Base-by-base conservation (phyloP, 768 basidiomycete species). In the Amanita pallidorosea region DNA sequence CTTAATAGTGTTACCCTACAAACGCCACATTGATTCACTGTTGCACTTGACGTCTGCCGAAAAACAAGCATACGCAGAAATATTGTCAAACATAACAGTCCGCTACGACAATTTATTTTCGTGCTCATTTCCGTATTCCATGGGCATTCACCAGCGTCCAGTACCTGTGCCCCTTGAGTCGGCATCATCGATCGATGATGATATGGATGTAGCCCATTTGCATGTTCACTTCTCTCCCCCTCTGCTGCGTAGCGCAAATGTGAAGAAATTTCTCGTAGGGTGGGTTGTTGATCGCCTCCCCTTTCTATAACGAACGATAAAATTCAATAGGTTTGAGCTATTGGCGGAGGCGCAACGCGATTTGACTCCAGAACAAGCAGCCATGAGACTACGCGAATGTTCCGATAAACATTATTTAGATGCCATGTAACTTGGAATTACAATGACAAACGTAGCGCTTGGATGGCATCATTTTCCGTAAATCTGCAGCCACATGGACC, bases 281-380 rank as follows among this genome's bases (percentile, higher is more conserved):
- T 88, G 56, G 47, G 82, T 11, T 33, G 33, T 5, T 33, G 1
- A 25, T 34, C 1, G 22, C 22, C 13, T 12, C 6, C 23, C 5
- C 5, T 18, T 8, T 37, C 5, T 7, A 25, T 8, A 22, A 20
- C 37, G 35, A 40, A 8, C 12, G 18, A 17, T 18, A 33, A 12
- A 29, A 36, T 12, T 27, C 31, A 12, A 4, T 56, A 91, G 89
- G 9, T 94, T 87, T 57, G 93, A 96, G 65, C 67, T 95, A 47
- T 88, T 94, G 82, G 87, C 81, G 0, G 93, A 95, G 62, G 75
- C 87, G 5, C 93, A 95, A 69, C 75, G 93, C 0, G 93, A 95
- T 63, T 70, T 95, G 11, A 92, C 91, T 0, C 77, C 92, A 0
- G 93, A 96, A 62, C 83, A 90, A 63, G 93, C 90, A 7, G 91